A percentile compares a stretch with the other conserved stretches of the same genome.
Evolutionary conservation across 805 yeast species (phyloP).

Genomic region (Grigorovia transvaalensis): DNA sequence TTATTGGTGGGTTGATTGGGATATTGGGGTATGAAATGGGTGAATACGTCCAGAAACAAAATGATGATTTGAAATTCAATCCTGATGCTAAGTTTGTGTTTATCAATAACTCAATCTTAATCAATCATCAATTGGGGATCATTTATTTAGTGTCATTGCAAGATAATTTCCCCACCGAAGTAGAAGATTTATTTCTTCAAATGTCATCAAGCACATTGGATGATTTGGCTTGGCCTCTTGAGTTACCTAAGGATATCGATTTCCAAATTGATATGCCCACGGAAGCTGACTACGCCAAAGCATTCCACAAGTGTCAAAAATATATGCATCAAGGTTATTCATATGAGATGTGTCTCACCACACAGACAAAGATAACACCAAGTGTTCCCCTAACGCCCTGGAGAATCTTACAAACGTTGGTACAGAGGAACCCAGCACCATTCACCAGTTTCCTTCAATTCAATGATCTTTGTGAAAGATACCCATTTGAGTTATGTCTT

Average conservation of each 20-base stretch:
- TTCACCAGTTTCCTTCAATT: conserved; percentile 74
- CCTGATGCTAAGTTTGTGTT: conserved; percentile 73
- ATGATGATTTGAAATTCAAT: conserved; percentile 19
- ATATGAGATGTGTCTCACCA: conserved; percentile 85
- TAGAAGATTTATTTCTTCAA: conserved; percentile 1
- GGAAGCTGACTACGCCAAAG: conserved; percentile 40
- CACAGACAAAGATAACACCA: conserved; percentile 51
- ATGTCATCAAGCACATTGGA: too few relatives aligned
- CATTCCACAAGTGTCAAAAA: conserved; percentile 56
- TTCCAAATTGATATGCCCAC: conserved; percentile 40
- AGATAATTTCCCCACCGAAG: conserved; percentile 25
- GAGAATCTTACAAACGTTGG: conserved; percentile 68
- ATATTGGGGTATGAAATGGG: conserved; percentile 85
- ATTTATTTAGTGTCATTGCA: conserved; percentile 46
- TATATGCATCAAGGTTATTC: conserved; percentile 74
- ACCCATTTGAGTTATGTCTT: conserved; percentile 33
- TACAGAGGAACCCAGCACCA: conserved; percentile 80
- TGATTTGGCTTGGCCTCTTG: conserved; percentile 9
- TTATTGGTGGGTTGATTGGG: conserved; percentile 88
- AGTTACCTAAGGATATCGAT: conserved; percentile 14
- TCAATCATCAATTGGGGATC: conserved; percentile 37
- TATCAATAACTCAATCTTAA: conserved; percentile 52
- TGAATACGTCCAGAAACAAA: conserved; percentile 33
- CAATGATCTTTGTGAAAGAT: conserved; percentile 39
- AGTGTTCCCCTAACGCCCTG: conserved; percentile 49